These are phyloP conservation scores for Carex littledalei DNA, from an alignment of 176 grass and related monocot species.

Conservation along the genomic window DNA sequence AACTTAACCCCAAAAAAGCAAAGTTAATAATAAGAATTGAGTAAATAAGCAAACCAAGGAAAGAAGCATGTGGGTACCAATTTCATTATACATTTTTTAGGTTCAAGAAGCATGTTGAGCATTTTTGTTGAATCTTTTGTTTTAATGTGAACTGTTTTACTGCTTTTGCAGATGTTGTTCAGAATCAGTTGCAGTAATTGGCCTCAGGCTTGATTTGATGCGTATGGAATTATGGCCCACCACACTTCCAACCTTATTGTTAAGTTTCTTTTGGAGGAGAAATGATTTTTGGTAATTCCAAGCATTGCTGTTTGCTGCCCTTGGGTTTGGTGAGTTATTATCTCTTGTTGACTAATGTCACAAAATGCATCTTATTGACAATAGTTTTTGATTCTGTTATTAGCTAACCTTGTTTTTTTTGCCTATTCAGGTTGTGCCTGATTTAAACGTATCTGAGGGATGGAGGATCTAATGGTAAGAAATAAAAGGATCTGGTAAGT, in stretches of 20 bases:
- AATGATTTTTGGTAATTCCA: conserved; percentile 41
- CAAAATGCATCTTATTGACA: neutral
- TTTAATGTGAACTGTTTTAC: neutral
- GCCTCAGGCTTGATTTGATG: conserved; percentile 40
- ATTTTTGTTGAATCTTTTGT: conserved; percentile 5
- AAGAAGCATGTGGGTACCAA: neutral
- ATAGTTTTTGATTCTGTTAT: neutral
- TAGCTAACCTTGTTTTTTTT: neutral
- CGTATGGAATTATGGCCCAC: conserved; percentile 40
- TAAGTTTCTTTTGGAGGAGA: conserved; percentile 67
- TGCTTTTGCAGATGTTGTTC: conserved; percentile 32
- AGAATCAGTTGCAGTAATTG: conserved; percentile 41
- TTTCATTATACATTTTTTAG: neutral
- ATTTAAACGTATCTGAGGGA: conserved; percentile 9
- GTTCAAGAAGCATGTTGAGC: neutral
- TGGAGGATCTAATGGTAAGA: conserved; percentile 12
- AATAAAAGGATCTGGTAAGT: conserved; percentile 16
- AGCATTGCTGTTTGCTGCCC: conserved; percentile 38
- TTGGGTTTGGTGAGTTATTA: conserved; percentile 55
- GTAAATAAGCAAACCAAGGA: neutral
- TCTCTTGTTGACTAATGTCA: neutral
- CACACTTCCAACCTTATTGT: conserved; percentile 57
- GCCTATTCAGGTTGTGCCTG: conserved; percentile 7
- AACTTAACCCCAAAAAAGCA: neutral
- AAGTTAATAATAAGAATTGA: neutral